Percentiles rank a stretch among this genome's conserved stretches.
Conservation (phyloP, 2,329 filamentous ascomycete species). For the Juglanconis juglandina region DNA sequence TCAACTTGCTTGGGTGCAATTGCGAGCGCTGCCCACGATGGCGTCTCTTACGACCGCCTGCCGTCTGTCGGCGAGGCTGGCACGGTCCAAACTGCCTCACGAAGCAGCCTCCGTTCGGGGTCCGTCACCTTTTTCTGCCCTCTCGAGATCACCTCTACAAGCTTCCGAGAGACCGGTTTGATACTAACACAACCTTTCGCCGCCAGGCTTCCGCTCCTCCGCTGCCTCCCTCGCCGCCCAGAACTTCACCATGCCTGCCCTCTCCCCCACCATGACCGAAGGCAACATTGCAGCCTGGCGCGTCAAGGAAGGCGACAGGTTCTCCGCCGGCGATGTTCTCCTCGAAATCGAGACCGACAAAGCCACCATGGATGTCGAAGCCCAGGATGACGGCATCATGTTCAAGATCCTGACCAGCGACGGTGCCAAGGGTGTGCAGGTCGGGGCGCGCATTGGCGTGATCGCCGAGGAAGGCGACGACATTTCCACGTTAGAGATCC, state of each 20-base stretch:
- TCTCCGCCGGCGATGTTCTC: conserved; percentile 78
- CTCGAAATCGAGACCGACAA: conserved; percentile 94
- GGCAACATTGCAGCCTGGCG: conserved; percentile 84
- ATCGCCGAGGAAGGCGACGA: conserved; percentile 81
- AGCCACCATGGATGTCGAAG: conserved; percentile 92
- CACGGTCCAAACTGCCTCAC: conserved; percentile 49
- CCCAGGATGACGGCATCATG: conserved; percentile 82
- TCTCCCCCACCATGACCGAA: conserved; percentile 92
- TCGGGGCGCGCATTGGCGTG: conserved; percentile 78
- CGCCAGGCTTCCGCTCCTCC: conserved; percentile 61
- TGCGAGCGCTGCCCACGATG: conserved; percentile 44
- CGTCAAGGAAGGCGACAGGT: conserved; percentile 82
- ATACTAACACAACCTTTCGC: conserved; percentile 13
- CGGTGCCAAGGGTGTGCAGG: conserved; percentile 72
- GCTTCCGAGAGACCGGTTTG: neutral
- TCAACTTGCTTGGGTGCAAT: conserved; percentile 2
- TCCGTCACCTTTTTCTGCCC: conserved; percentile 35
- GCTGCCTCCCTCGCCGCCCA: conserved; percentile 67
- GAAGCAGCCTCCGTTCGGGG: conserved; percentile 55
- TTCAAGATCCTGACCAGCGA: conserved; percentile 76
- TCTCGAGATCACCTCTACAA: neutral
- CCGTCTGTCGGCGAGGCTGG: conserved; percentile 60
- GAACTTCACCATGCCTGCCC: conserved; percentile 86
- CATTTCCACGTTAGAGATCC: conserved; percentile 68
- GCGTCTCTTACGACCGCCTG: conserved; percentile 64